A percentile compares a stretch with the other conserved stretches of the same genome.
Evolutionary conservation across 2,329 filamentous ascomycete species (phyloP).

Genomic region (Pezicula carpinea): DNA sequence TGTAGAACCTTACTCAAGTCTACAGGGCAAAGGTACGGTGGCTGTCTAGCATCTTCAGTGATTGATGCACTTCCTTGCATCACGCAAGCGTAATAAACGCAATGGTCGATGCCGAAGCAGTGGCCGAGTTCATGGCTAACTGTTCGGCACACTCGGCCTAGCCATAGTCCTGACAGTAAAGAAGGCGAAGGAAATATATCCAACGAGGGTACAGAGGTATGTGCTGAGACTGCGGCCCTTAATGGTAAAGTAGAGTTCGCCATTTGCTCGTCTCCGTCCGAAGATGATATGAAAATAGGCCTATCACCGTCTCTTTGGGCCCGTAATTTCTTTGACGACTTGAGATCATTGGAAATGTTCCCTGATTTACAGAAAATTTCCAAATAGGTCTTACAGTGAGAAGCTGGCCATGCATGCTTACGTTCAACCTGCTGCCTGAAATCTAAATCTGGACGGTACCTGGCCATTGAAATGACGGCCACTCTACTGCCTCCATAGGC

Average conservation of each 20-base stretch:
- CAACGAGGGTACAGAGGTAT: conserved; percentile 9
- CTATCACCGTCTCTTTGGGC: neutral
- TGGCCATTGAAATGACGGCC: conserved; percentile 54
- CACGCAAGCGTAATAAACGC: conserved; percentile 58
- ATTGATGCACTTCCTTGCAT: conserved; percentile 58
- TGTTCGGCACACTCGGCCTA: conserved; percentile 52
- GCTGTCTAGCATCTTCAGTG: conserved; percentile 55
- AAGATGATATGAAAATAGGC: neutral
- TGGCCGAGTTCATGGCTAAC: conserved; percentile 63
- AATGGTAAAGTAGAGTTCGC: conserved; percentile 20
- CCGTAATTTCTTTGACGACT: neutral
- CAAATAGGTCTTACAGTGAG: conserved; percentile 53
- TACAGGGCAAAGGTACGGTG: conserved; percentile 58
- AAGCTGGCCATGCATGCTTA: conserved; percentile 59
- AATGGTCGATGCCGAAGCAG: conserved; percentile 63
- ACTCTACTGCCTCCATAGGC: conserved; percentile 62
- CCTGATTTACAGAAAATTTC: conserved; percentile 30
- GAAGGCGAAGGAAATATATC: conserved; percentile 15
- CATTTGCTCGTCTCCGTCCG: neutral
- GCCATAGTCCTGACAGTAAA: conserved; percentile 44
- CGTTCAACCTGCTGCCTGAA: conserved; percentile 24
- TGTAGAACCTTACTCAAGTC: conserved; percentile 50
- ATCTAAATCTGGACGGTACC: conserved; percentile 53
- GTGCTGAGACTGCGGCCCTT: conserved; percentile 29
- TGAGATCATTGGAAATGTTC: neutral